Evolutionary conservation across 2,329 filamentous ascomycete species (phyloP).

Genomic region (Aspergillus novoparasiticus): DNA sequence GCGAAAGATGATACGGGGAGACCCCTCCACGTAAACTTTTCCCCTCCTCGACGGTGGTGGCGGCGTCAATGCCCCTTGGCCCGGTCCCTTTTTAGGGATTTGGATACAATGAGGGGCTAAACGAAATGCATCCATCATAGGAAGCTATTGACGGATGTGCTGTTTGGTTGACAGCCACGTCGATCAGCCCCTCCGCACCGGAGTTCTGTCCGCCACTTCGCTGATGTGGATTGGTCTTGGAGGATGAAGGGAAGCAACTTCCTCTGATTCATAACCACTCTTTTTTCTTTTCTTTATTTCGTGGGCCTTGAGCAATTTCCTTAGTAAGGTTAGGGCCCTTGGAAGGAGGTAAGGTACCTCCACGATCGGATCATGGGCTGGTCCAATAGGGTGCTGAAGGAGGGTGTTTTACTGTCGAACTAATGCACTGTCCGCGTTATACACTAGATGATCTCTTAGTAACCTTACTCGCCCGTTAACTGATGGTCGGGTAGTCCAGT

Average conservation of each 20-base stretch:
- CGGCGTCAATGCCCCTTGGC: slow-evolving; percentile 1
- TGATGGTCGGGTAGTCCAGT: background rate
- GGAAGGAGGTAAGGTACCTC: slow-evolving; percentile 12
- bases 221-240: background rate
- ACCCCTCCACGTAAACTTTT: background rate
- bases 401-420: background rate
- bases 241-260: background rate
- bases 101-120: slow-evolving; percentile 1
- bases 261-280: too few relatives aligned
- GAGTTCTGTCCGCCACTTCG: slow-evolving; percentile 3
- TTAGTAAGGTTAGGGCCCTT: background rate
- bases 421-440: slow-evolving; percentile 9
- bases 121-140: background rate
- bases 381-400: slow-evolving; percentile 3
- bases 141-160: background rate
- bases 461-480: background rate
- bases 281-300: background rate
- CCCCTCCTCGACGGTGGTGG: background rate
- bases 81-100: slow-evolving; percentile 4
- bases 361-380: slow-evolving; percentile 10
- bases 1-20: background rate
- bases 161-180: slow-evolving; percentile 3
- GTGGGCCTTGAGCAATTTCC: slow-evolving; percentile 10
- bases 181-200: slow-evolving; percentile 9
- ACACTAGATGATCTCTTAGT: background rate